These are phyloP conservation scores for Fusarium napiforme DNA, from an alignment of 2,329 filamentous ascomycete species.

Conservation along the genomic window DNA sequence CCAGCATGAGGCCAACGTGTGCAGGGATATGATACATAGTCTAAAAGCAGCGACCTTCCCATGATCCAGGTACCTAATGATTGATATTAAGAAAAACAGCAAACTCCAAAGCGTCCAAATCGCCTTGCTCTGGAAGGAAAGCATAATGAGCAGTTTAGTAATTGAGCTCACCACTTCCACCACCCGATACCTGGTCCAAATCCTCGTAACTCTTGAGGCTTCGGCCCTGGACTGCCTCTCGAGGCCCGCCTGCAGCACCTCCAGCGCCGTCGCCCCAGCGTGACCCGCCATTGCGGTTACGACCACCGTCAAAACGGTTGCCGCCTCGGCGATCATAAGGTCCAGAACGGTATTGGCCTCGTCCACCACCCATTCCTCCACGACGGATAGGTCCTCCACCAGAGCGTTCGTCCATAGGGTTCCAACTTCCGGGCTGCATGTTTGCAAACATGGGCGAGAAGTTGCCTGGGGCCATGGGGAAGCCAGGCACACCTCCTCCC, in stretches of 20 bases:
- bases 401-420: conserved; percentile 65
- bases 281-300: conserved; percentile 62
- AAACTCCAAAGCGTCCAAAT: conserved; percentile 27
- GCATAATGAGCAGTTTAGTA: conserved; percentile 68
- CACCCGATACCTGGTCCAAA: conserved; percentile 83
- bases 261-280: conserved; percentile 82
- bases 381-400: conserved; percentile 78
- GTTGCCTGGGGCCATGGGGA: conserved; percentile 61
- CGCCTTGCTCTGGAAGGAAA: neutral
- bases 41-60: conserved; percentile 10
- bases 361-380: conserved; percentile 64
- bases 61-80: conserved; percentile 22
- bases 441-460: conserved; percentile 67
- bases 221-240: conserved; percentile 90
- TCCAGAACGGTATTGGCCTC: conserved; percentile 71
- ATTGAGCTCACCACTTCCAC: conserved; percentile 85
- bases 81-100: conserved; percentile 27
- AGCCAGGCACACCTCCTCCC: conserved; percentile 64
- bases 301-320: conserved; percentile 61
- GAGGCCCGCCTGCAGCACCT: conserved; percentile 81
- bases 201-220: conserved; percentile 98
- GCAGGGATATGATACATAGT: conserved; percentile 40
- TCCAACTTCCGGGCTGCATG: conserved; percentile 62
- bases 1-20: conserved; percentile 12
- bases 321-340: conserved; percentile 78